Evolutionary conservation across 164 flowering plant species (phyloP).

Genomic region (Annona cherimola): DNA sequence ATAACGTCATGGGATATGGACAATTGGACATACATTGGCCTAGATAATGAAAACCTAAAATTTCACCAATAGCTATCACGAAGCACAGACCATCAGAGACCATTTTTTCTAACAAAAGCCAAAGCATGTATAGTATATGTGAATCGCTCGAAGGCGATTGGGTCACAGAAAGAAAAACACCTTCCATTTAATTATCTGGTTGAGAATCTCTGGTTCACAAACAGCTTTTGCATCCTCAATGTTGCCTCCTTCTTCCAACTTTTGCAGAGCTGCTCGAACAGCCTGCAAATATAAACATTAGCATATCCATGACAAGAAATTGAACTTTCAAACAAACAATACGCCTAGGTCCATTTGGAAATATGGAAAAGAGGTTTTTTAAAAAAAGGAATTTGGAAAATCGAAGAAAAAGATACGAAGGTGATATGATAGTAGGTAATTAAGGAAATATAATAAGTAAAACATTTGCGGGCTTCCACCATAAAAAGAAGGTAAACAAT

Average conservation of each 20-base stretch:
- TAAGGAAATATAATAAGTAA: background rate
- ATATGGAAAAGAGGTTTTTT: too few relatives aligned
- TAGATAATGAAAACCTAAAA: too few relatives aligned
- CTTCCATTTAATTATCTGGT: conserved; percentile 66
- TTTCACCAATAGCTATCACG: too few relatives aligned
- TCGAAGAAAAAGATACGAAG: background rate
- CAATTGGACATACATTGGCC: too few relatives aligned
- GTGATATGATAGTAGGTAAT: background rate
- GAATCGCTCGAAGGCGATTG: too few relatives aligned
- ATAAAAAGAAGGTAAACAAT: too few relatives aligned
- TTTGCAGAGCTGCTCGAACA: conserved; percentile 53
- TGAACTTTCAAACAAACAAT: background rate
- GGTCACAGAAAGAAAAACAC: conserved; percentile 20
- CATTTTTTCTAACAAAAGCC: too few relatives aligned
- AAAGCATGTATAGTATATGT: too few relatives aligned
- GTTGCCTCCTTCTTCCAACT: conserved; percentile 49
- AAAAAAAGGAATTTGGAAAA: too few relatives aligned
- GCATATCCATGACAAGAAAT: background rate
- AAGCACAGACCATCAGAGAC: too few relatives aligned
- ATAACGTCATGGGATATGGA: too few relatives aligned
- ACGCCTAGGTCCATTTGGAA: background rate
- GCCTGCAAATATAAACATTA: conserved; percentile 41
- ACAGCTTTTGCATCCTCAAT: conserved; percentile 75
- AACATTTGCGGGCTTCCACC: too few relatives aligned
- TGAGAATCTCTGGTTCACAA: conserved; percentile 59